Evolutionary conservation across 345 rosid genomes (phyloP), one percentile per base, ranked within the genome.

Genomic region (Eucalyptus cladocalyx): DNA sequence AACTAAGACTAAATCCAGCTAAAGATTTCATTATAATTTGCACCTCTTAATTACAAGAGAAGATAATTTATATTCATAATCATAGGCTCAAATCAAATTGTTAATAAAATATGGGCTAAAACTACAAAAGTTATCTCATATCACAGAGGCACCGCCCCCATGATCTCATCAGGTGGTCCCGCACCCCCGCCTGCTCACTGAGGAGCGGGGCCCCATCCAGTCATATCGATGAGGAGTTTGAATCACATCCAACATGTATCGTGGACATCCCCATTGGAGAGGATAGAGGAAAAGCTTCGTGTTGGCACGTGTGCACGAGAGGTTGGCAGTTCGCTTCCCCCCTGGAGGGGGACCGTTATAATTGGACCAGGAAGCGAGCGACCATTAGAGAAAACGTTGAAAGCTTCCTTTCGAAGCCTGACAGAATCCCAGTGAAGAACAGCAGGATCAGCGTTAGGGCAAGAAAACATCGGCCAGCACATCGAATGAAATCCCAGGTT

Each of bases 151-250:
- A 0, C 0, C 1, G 24, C 56, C 58, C 8, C 58, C 5, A 8
- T 5, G 0, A 53, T 18, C 56, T 8, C 4, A 0, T 19, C 56
- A 53, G 2, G 24, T 0, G 24, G 56, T 19, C 24, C 24, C 1
- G 9, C 56, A 18, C 4, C 56, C 56, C 7, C 5, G 5, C 58
- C 26, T 19, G 1, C 10, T 53, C 18, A 49, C 18, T 5, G 18
- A 50, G 53, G 53, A 15, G 53, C 0, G 53, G 53, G 53, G 6
- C 18, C 4, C 56, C 10, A 19, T 53, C 11, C 5, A 0, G 1
- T 53, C 1, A 8, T 53, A 21, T 53, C 5, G 2, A 53, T 4
- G 26, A 4, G 3, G 58, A 53, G 26, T 53, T 53, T 53, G 58
- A 53, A 53, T 53, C 58, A 53, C 58, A 53, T 21, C 26, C 58